Evolutionary conservation across 768 basidiomycete genomes (phyloP), one percentile per base, ranked within the genome.

Genomic region (Leccinum subgranulosum): DNA sequence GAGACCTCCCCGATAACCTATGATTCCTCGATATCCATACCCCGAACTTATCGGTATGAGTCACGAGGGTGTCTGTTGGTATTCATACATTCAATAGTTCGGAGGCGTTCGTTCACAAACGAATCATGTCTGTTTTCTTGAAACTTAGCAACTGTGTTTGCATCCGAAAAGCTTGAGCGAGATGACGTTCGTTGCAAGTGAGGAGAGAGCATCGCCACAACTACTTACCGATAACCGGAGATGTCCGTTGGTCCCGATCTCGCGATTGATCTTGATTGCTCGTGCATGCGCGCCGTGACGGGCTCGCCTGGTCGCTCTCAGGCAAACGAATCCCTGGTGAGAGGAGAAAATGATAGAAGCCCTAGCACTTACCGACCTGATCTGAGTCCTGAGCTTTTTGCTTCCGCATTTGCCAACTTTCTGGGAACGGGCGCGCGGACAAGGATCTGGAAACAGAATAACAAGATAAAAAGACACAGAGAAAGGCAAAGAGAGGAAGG

Each of bases 391-490:
- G 21, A 48, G n/a, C 17, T 29, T 39, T 53, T 36, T 43, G 46
- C 19, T 49, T 33, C 31, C 21, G 31, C 39, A 4, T 50, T 19
- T 34, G 5, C 25, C 4, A 41, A 19, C 27, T 25, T 48, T 39
- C 43, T n/a, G 39, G 34, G 49, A 52, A 54, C 50, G 61, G n/a
- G n/a, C 3, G 21, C 49, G 57, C 43, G 21, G 49, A 65, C 39
- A 49, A 21, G 31, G 53, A 59, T 57, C 60, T 59, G 55, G 43
- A 50, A 54, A 14, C 12, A 41, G n/a, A 19, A 9, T n/a, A 3
- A 39, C 17, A 9, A n/a, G 36, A 39, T 57, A 34, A 51, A 48
- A 52, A 27, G 49, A 51, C 3, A 33, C 14, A 39, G 15, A 17
- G 17, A 3, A 41, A 41, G 39, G 39, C 2, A n/a, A 41, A 41